These are phyloP conservation scores for Sphagnum contortum DNA, from an alignment of 225 moss, liverwort and hornwort species.

Conservation along the genomic window DNA sequence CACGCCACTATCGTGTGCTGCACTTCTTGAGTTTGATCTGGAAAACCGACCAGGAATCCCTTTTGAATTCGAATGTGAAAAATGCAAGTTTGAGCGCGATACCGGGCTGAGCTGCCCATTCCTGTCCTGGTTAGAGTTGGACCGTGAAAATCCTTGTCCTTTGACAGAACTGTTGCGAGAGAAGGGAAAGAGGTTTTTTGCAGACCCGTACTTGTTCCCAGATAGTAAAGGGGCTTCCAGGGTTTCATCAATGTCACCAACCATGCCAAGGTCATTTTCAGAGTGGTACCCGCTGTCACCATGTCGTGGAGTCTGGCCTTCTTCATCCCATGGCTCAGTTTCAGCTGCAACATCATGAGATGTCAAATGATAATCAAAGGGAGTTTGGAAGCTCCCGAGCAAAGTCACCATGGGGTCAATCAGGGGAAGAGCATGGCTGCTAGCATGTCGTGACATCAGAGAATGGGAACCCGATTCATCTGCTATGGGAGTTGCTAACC, in stretches of 20 bases:
- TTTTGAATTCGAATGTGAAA: slow-evolving; percentile 30
- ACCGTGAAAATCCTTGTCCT: slow-evolving; percentile 23
- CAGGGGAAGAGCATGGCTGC: slow-evolving; percentile 44
- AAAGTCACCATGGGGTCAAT: slow-evolving; percentile 77
- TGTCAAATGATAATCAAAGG: slow-evolving; percentile 19
- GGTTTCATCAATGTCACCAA: slow-evolving; percentile 11
- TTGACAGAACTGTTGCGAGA: slow-evolving; percentile 26
- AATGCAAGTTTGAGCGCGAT: slow-evolving; percentile 24
- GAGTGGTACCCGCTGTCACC: slow-evolving; percentile 24
- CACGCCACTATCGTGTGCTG: slow-evolving; percentile 40
- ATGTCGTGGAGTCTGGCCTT: slow-evolving; percentile 34
- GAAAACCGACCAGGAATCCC: slow-evolving; percentile 35
- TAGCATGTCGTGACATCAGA: slow-evolving; percentile 37
- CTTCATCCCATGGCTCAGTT: slow-evolving; percentile 57
- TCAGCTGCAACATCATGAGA: slow-evolving; percentile 28
- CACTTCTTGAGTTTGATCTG: slow-evolving; percentile 46
- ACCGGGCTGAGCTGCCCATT: slow-evolving; percentile 18
- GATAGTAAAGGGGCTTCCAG: slow-evolving; percentile 29
- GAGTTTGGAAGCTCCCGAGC: slow-evolving; percentile 68
- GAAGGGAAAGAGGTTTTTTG: slow-evolving; percentile 20
- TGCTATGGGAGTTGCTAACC: slow-evolving; percentile 80
- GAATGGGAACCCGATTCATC: slow-evolving; percentile 48
- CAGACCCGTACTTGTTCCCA: slow-evolving; percentile 21
- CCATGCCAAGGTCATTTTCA: slow-evolving; percentile 3
- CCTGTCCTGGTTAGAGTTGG: slow-evolving; percentile 19